Evolutionary conservation across 2,329 filamentous ascomycete species (phyloP).

Genomic region (Xylariaceae sp.): DNA sequence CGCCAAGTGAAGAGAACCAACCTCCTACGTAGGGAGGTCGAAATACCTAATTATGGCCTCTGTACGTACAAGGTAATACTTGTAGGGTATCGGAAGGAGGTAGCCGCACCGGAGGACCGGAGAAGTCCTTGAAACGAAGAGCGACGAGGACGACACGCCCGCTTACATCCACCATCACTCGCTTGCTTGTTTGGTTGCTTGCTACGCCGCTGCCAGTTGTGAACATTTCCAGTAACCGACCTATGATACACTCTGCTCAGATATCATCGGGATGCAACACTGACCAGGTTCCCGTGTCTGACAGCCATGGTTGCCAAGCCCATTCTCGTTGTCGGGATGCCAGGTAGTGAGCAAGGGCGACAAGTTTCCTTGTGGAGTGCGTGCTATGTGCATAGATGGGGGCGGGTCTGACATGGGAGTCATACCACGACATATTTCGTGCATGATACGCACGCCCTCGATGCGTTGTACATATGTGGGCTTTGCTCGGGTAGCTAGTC

Average conservation of each 20-base stretch:
- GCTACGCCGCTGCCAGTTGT: background rate
- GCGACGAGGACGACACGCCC: too few species aligned
- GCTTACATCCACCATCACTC: too few species aligned
- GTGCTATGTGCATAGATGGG: background rate
- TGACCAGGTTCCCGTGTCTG: background rate
- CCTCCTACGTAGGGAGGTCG: too few species aligned
- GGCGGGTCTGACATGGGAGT: background rate
- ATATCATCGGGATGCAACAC: background rate
- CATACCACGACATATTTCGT: slow-evolving; percentile 3
- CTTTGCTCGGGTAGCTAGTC: slow-evolving; percentile 15
- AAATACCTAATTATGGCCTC: too few species aligned
- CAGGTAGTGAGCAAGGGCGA: background rate
- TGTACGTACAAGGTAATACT: too few species aligned
- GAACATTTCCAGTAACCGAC: background rate
- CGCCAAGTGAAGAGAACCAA: too few species aligned
- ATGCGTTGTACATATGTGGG: slow-evolving; percentile 8
- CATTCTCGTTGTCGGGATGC: background rate
- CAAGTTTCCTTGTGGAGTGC: background rate
- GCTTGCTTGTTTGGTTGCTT: too few species aligned
- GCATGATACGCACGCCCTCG: slow-evolving; percentile 12
- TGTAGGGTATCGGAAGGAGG: too few species aligned
- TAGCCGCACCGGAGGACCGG: too few species aligned
- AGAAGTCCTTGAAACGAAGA: too few species aligned
- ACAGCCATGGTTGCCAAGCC: background rate
- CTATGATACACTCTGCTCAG: background rate